Evolutionary conservation across 1,284 basidiomycete species (phyloP).

Genomic region (Ganoderma lucidum): DNA sequence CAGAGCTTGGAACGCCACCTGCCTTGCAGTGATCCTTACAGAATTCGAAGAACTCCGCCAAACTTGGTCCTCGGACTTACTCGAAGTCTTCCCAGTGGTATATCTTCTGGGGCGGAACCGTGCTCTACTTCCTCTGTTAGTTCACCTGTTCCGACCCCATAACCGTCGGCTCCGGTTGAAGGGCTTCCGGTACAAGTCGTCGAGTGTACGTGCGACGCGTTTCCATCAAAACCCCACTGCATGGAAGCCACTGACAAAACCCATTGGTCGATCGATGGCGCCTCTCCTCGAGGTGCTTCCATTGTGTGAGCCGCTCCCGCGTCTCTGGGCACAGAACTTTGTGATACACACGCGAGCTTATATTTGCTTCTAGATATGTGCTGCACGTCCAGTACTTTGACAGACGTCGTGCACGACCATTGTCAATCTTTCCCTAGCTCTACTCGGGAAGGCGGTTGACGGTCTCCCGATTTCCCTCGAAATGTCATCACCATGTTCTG

Average conservation of each 20-base stretch:
- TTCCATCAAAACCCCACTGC: not conserved
- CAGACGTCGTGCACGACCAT: not conserved
- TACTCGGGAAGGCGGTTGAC: not conserved
- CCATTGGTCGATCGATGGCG: not conserved
- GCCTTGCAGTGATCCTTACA: not conserved
- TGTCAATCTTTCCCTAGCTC: conserved; percentile 4
- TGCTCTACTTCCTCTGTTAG: not conserved
- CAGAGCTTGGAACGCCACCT: not conserved
- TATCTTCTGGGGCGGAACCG: not conserved
- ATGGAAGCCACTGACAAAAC: not conserved
- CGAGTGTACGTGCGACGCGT: conserved; percentile 8
- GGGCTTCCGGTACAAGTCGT: conserved; percentile 1
- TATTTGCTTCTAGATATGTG: not conserved
- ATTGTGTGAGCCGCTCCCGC: conserved; percentile 10
- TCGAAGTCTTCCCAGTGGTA: not conserved
- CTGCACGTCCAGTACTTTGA: not conserved
- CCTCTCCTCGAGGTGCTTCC: not conserved
- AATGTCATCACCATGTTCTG: not conserved
- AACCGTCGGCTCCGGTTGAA: not conserved
- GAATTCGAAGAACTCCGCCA: too few relatives aligned
- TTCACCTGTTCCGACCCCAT: not conserved
- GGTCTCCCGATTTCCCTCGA: not conserved
- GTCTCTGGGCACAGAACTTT: not conserved
- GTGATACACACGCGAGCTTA: conserved; percentile 3
- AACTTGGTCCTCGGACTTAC: not conserved